Base-by-base conservation (phyloP, 2,329 filamentous ascomycete genomes). In the Clonostachys rosea region DNA sequence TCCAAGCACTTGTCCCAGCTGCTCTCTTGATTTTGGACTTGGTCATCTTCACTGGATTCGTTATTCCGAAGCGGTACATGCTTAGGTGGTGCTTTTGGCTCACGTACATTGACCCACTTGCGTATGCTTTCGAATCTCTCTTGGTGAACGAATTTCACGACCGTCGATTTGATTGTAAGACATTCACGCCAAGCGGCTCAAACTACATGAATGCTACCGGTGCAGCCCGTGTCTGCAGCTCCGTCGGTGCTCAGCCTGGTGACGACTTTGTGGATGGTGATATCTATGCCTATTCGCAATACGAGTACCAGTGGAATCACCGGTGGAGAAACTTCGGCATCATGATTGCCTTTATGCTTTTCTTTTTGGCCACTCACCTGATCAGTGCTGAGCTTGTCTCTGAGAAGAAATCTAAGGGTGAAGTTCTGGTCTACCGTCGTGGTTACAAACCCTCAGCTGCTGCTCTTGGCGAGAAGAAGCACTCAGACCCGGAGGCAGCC, bases 51-150 rank as follows among this genome's bases (percentile, higher is more conserved):
- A 89, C 86, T 16, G 87, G 84, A 50, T 88, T 91, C 61, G 77
- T 82, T 48, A 76, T 85, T 46, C 79, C 78, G 0, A 76, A 75
- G 56, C 65, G 71, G 46, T 82, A 92, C 66, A 94, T 90, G 86
- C 76, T 86, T 7, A 79, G 72, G 2, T 95, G 89, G 89, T 87
- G 86, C 56, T 77, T 83, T 50, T 95, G 90, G 90, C 81, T 95
- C 51, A 87, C 86, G 61, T 92, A 89, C 61, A 70, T 94, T 37
- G 84, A 95, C 50, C 88, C 89, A 3, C 76, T 95, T 11, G 82
- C 81, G 2, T 95, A 95, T 53, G 82, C 83, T 0, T 95, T 95
- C 58, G 89, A 95, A 63, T 73, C 83, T 0, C 74, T 95, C 24
- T 86, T 92, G 77, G 78, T 88, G 52, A 95, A 95, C 65, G 91